Percentiles rank a stretch among this genome's conserved stretches.
Evolutionary conservation across 1,284 basidiomycete genomes (phyloP).

Genomic region (Leccinum pachyderme): DNA sequence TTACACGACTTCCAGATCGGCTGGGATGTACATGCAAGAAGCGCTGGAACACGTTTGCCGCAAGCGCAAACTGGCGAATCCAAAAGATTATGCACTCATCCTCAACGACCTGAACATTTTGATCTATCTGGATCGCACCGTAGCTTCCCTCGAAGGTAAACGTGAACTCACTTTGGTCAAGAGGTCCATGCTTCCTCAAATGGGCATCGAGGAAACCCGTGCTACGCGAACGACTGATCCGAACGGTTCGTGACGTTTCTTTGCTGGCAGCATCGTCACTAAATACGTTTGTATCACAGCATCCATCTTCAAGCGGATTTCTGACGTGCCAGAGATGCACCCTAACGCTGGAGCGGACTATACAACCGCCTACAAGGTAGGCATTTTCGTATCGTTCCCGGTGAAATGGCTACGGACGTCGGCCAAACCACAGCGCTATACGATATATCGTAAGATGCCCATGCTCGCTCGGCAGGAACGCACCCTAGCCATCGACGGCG

Average conservation of each 20-base stretch:
- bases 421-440: slow-evolving; percentile 67
- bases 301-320: slow-evolving; percentile 86
- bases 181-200: slow-evolving; percentile 68
- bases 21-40: slow-evolving; percentile 97
- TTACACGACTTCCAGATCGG: slow-evolving; percentile 50
- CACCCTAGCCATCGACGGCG: slow-evolving; percentile 91
- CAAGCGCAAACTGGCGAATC: slow-evolving; percentile 68
- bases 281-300: slow-evolving; percentile 45
- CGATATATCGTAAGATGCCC: slow-evolving; percentile 91
- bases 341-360: slow-evolving; percentile 58
- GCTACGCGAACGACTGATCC: slow-evolving; percentile 80
- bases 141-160: slow-evolving; percentile 87
- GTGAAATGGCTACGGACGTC: not conserved
- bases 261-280: not conserved
- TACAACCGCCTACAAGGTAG: slow-evolving; percentile 80
- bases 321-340: slow-evolving; percentile 69
- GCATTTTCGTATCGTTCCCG: slow-evolving; percentile 13
- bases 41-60: slow-evolving; percentile 85
- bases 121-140: slow-evolving; percentile 93
- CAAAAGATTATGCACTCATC: slow-evolving; percentile 83
- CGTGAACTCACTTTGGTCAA: slow-evolving; percentile 84
- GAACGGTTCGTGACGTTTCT: slow-evolving; percentile 59
- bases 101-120: slow-evolving; percentile 77
- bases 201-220: slow-evolving; percentile 62
- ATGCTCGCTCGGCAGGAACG: slow-evolving; percentile 92